Percentiles rank a stretch among this genome's conserved stretches.
Evolutionary conservation across 2,329 filamentous ascomycete species (phyloP).

Genomic region (Raffaelea ambrosiae): DNA sequence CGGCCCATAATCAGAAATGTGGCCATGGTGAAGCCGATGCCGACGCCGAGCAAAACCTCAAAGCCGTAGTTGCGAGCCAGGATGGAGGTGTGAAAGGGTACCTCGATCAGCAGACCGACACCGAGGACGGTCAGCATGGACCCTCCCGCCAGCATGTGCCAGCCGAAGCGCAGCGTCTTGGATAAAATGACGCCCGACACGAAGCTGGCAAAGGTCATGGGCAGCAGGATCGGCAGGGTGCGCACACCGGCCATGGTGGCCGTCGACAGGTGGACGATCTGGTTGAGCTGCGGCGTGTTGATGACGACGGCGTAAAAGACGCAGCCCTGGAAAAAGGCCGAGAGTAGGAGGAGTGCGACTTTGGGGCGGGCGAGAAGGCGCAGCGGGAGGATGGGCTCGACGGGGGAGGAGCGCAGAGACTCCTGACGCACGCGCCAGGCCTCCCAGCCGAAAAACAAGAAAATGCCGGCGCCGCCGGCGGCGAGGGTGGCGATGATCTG

Average conservation of each 20-base stretch:
- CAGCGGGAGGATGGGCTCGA: conserved; percentile 26
- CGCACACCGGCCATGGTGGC: not conserved
- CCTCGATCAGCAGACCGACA: not conserved
- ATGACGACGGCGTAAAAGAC: conserved; percentile 26
- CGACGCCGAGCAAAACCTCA: not conserved
- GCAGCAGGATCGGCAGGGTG: not conserved
- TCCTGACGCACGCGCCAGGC: conserved; percentile 6
- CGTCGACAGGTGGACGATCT: not conserved
- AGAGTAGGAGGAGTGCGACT: conserved; percentile 24
- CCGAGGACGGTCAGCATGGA: not conserved
- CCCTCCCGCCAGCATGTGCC: not conserved
- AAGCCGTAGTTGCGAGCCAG: not conserved
- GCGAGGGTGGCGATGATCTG: conserved; percentile 24
- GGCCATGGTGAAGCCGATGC: conserved; percentile 1
- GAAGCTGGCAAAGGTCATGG: not conserved
- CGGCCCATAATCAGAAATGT: not conserved
- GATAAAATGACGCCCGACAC: not conserved
- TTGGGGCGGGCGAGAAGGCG: conserved; percentile 22
- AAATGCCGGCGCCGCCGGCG: conserved; percentile 15
- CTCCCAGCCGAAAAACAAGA: conserved; percentile 23
- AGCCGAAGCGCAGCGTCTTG: not conserved
- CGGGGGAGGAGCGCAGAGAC: conserved; percentile 1
- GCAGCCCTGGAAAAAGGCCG: conserved; percentile 15
- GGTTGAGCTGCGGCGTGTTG: conserved; percentile 23
- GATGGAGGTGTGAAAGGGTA: not conserved